These are phyloP conservation scores for Cytospora leucostoma DNA, from an alignment of 2,329 filamentous ascomycete species.

Conservation along the genomic window DNA sequence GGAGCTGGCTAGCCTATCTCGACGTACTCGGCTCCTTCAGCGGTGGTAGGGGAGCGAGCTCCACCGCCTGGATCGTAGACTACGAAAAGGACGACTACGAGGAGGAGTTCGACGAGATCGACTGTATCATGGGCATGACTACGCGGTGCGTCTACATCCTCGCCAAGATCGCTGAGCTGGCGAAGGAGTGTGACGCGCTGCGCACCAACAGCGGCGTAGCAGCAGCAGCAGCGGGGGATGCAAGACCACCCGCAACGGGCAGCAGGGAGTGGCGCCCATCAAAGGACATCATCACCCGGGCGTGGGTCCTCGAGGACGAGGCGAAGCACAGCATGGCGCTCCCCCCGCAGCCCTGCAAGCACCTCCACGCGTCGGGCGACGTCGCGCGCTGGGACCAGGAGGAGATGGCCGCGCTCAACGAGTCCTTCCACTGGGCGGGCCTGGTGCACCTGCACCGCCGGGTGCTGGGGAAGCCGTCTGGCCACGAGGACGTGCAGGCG, in stretches of 20 bases:
- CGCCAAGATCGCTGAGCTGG: conserved; percentile 70
- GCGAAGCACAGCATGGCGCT: conserved; percentile 58
- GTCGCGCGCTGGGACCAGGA: conserved; percentile 59
- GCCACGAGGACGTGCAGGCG: conserved; percentile 61
- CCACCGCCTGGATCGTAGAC: conserved; percentile 54
- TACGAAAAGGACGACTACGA: conserved; percentile 53
- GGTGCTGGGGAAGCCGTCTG: conserved; percentile 62
- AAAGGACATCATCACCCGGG: conserved; percentile 54
- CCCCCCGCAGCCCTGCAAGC: conserved; percentile 45
- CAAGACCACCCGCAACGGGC: conserved; percentile 34
- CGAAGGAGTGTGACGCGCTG: conserved; percentile 66
- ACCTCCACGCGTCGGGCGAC: conserved; percentile 51
- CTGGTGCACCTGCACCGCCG: conserved; percentile 74
- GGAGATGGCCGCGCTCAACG: conserved; percentile 72
- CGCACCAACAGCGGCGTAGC: conserved; percentile 55
- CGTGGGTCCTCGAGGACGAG: conserved; percentile 60
- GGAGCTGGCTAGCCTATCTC: conserved; percentile 81
- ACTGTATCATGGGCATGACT: conserved; percentile 80
- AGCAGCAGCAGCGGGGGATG: conserved; percentile 26
- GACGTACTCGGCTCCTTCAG: conserved; percentile 75
- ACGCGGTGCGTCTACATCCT: conserved; percentile 70
- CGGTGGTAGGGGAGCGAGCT: conserved; percentile 54
- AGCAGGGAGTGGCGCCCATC: conserved; percentile 60
- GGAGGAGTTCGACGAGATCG: conserved; percentile 64
- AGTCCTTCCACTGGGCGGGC: conserved; percentile 78